Evolutionary conservation across 2,329 filamentous ascomycete genomes (phyloP).

Genomic region (Ploettnerulaceae sp.): DNA sequence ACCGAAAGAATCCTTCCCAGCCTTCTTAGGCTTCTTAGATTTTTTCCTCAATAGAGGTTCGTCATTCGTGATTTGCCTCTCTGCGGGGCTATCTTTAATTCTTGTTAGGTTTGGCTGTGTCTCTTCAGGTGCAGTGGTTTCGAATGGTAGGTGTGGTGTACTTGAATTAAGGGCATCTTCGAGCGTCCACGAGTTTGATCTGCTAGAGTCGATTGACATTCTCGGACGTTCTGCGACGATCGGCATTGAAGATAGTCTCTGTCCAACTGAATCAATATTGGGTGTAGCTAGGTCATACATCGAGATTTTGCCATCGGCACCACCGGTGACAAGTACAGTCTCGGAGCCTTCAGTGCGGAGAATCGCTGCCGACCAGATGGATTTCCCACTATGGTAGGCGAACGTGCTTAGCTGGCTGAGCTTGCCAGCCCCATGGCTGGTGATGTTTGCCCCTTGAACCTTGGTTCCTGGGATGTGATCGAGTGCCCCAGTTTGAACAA

Average conservation of each 20-base stretch:
- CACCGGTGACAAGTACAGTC: conserved; percentile 59
- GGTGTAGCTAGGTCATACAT: conserved; percentile 30
- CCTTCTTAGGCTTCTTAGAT: conserved; percentile 34
- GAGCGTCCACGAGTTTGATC: conserved; percentile 8
- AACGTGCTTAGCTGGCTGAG: conserved; percentile 52
- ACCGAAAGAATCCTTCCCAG: conserved; percentile 45
- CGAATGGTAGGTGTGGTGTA: too few species aligned
- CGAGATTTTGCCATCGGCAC: conserved; percentile 70
- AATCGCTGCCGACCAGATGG: conserved; percentile 76
- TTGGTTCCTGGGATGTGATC: background rate
- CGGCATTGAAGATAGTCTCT: background rate
- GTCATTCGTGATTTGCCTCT: background rate
- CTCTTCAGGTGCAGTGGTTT: background rate
- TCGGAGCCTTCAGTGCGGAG: background rate
- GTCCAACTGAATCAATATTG: background rate
- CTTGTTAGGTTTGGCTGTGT: background rate
- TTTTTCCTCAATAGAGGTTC: conserved; percentile 9
- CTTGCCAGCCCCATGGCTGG: conserved; percentile 12
- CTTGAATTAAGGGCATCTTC: background rate
- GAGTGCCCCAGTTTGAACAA: background rate
- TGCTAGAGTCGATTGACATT: background rate
- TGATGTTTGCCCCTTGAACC: background rate
- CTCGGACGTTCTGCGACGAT: background rate
- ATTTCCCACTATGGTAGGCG: conserved; percentile 75
- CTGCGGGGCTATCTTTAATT: background rate